These are phyloP conservation scores for Trichosporon ovoides DNA, from an alignment of 1,284 basidiomycete species.

Conservation along the genomic window DNA sequence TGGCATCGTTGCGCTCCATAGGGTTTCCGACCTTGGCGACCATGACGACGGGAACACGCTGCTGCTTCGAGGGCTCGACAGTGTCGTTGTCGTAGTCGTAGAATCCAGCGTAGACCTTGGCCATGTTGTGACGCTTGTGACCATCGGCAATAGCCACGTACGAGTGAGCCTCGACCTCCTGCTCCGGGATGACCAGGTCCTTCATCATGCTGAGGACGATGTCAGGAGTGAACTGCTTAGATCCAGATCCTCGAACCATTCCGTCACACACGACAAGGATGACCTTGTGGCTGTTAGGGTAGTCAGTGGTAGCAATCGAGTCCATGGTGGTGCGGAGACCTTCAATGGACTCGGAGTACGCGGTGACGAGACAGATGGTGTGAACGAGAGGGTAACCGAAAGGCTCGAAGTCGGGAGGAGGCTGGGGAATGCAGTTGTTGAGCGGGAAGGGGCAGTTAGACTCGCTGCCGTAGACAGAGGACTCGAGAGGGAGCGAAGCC, in stretches of 20 bases:
- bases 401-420: slow-evolving; percentile 82
- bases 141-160: slow-evolving; percentile 99
- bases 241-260: slow-evolving; percentile 90
- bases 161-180: slow-evolving; percentile 88
- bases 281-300: slow-evolving; percentile 96
- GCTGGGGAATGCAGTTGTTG: slow-evolving; percentile 85
- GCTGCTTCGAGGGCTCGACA: slow-evolving; percentile 88
- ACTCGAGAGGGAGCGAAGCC: slow-evolving; percentile 59
- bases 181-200: slow-evolving; percentile 72
- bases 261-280: slow-evolving; percentile 96
- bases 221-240: slow-evolving; percentile 81
- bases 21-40: slow-evolving; percentile 94
- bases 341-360: slow-evolving; percentile 95
- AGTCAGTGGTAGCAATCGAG: slow-evolving; percentile 95
- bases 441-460: slow-evolving; percentile 75
- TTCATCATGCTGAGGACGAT: slow-evolving; percentile 98
- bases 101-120: slow-evolving; percentile 96
- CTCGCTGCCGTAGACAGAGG: slow-evolving; percentile 40
- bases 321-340: slow-evolving; percentile 95
- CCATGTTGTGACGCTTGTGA: slow-evolving; percentile 99
- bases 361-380: slow-evolving; percentile 93
- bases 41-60: slow-evolving; percentile 89
- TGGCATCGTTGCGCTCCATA: slow-evolving; percentile 76
- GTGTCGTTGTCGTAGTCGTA: slow-evolving; percentile 94
- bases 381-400: slow-evolving; percentile 94